These are phyloP conservation scores for Pichia sp. DNA, from an alignment of 1,139 yeast genomes.

Conservation along the genomic window DNA sequence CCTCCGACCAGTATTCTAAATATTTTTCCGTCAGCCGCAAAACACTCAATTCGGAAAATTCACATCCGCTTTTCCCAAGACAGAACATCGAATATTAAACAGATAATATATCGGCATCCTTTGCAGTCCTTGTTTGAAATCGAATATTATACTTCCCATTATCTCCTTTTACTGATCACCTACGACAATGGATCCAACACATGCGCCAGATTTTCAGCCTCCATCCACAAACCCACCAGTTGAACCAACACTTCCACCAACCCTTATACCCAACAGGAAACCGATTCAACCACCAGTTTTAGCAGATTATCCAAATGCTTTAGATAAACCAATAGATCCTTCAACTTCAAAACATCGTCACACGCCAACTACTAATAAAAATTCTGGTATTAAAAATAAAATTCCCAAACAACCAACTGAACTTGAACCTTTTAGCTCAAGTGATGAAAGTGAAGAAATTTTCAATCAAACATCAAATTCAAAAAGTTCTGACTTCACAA, in stretches of 20 bases:
- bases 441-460: slow-evolving; percentile 23
- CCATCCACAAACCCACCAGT: slow-evolving; percentile 55
- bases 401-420: slow-evolving; percentile 41
- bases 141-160: not conserved
- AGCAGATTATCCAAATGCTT: slow-evolving; percentile 64
- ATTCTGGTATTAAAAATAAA: slow-evolving; percentile 21
- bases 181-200: slow-evolving; percentile 63
- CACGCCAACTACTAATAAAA: not conserved
- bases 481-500: not conserved
- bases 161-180: not conserved
- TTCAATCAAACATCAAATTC: not conserved
- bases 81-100: not conserved
- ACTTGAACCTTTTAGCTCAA: slow-evolving; percentile 41
- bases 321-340: slow-evolving; percentile 70
- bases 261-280: slow-evolving; percentile 64
- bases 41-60: not conserved
- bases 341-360: slow-evolving; percentile 17
- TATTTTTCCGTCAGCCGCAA: not conserved
- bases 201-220: slow-evolving; percentile 72
- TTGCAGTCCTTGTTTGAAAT: not conserved
- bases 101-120: not conserved
- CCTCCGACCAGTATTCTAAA: not conserved
- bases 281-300: slow-evolving; percentile 73
- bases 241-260: slow-evolving; percentile 67
- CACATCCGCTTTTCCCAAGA: not conserved